Percentiles rank a stretch among this genome's conserved stretches.
These are phyloP conservation scores for Lindgomyces ingoldianus DNA, from an alignment of 495 filamentous ascomycete species.

Conservation along the genomic window DNA sequence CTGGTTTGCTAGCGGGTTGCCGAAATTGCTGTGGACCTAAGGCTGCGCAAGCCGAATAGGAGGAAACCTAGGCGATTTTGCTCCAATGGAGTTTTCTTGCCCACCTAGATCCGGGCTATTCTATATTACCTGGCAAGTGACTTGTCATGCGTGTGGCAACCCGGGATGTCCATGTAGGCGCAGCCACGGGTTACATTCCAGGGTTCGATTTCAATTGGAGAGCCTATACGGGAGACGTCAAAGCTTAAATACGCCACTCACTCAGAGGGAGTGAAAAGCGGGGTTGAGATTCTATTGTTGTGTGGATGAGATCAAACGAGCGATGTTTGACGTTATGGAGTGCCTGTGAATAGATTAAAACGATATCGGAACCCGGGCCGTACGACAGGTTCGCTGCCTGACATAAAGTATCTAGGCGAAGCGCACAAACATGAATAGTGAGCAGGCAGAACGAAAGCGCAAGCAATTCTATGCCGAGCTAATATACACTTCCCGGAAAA, in stretches of 20 bases:
- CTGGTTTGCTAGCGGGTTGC: conserved; percentile 15
- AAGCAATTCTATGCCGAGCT: too few relatives aligned
- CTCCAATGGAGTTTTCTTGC: conserved; percentile 14
- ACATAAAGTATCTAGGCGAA: neutral
- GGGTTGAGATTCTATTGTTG: conserved; percentile 8
- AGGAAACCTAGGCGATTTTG: neutral
- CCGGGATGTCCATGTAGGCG: neutral
- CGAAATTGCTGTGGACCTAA: conserved; percentile 17
- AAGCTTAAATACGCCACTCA: conserved; percentile 21
- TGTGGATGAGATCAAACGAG: conserved; percentile 15
- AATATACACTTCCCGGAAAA: too few relatives aligned
- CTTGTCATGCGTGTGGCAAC: neutral
- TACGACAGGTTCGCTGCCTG: neutral
- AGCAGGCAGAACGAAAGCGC: too few relatives aligned
- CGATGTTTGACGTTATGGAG: neutral
- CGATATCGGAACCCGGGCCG: conserved; percentile 20
- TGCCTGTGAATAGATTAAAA: conserved; percentile 15
- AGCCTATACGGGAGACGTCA: neutral
- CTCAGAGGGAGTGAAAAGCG: conserved; percentile 9
- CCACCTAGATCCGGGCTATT: neutral
- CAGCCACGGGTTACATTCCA: too few relatives aligned
- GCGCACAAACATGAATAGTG: neutral
- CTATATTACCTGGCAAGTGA: conserved; percentile 12
- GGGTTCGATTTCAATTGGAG: too few relatives aligned
- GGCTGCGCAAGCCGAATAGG: neutral